Evolutionary conservation across 2,329 filamentous ascomycete genomes (phyloP), one percentile per base, ranked within the genome.

Genomic region (Cordyceps javanica): DNA sequence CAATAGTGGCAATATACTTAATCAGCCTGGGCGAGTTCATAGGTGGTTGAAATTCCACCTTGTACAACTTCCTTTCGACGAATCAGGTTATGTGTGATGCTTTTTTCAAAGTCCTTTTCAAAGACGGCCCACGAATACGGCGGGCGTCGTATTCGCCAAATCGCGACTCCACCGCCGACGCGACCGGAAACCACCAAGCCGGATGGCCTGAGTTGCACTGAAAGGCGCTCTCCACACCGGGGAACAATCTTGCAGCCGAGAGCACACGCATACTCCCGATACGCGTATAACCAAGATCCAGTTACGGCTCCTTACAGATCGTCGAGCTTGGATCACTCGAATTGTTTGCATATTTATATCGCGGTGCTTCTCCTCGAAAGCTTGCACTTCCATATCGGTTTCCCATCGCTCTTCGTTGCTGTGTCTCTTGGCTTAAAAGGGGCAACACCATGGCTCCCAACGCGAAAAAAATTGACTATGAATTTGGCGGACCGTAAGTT

Each of bases 391-490:
- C 6, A 41, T 6, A 11, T 32, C 30, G 11, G 11, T 6, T 32
- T 32, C 11, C n/a, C 38, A 21, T 23, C 7, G 10, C 19, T 23
- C n/a, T 23, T 16, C 30, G 6, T 14, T 36, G 4, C n/a, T 26
- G 14, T 8, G 10, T 23, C 38, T 23, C 14, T 48, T 28, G 42
- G 6, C 34, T 23, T 3, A 56, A 49, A 41, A 26, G 54, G 44
- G 54, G 54, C 32, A 8, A 25, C 23, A 41, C n/a, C 23, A 75
- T 75, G 73, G 64, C 68, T 2, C 53, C 61, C 52, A 69, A 69
- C 55, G 45, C 65, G 11, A 72, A 70, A 54, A 56, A 50, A 32
- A 56, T 56, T 8, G 42, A 59, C 8, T 59, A 59, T 14, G 57
- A 59, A 5, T 59, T 59, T 21, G 57, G 57, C 10, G 57, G 57